These are phyloP conservation scores for Silene noctiflora DNA, from an alignment of 179 eudicot genomes.

Conservation along the genomic window DNA sequence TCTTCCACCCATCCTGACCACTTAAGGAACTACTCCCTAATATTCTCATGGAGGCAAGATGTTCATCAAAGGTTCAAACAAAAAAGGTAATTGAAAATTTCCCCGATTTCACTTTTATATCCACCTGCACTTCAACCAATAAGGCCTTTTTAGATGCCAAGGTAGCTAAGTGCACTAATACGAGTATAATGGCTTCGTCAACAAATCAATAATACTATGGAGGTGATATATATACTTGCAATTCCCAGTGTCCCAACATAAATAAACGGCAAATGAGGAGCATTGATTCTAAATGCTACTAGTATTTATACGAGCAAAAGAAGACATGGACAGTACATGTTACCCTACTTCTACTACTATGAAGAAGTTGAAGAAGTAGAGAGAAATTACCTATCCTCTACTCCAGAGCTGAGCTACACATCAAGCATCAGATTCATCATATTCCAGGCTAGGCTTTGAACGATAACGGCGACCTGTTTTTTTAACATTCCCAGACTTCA, in stretches of 20 bases:
- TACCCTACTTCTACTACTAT: not conserved
- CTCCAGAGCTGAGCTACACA: not conserved
- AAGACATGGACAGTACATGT: constrained; percentile 4
- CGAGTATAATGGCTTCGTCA: not conserved
- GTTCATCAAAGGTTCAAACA: not conserved
- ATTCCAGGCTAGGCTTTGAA: constrained; percentile 30
- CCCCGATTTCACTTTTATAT: not conserved
- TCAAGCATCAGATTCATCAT: constrained; percentile 35
- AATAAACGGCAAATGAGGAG: not conserved
- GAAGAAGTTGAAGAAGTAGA: not conserved
- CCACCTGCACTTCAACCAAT: not conserved
- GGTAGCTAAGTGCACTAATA: not conserved
- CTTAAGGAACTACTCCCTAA: too few species aligned
- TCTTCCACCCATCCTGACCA: not conserved
- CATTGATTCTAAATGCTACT: constrained; percentile 1
- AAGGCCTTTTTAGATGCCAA: not conserved
- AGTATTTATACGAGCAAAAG: constrained; percentile 7
- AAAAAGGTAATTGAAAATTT: too few species aligned
- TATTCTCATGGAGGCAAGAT: not conserved
- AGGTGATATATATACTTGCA: not conserved
- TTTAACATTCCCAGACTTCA: constrained; percentile 24
- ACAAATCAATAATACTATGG: not conserved
- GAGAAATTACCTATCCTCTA: constrained; percentile 5
- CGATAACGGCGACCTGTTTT: constrained; percentile 57
- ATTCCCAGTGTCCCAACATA: not conserved